Evolutionary conservation across 2,329 filamentous ascomycete species (phyloP).

Genomic region (Colletotrichum phormii): DNA sequence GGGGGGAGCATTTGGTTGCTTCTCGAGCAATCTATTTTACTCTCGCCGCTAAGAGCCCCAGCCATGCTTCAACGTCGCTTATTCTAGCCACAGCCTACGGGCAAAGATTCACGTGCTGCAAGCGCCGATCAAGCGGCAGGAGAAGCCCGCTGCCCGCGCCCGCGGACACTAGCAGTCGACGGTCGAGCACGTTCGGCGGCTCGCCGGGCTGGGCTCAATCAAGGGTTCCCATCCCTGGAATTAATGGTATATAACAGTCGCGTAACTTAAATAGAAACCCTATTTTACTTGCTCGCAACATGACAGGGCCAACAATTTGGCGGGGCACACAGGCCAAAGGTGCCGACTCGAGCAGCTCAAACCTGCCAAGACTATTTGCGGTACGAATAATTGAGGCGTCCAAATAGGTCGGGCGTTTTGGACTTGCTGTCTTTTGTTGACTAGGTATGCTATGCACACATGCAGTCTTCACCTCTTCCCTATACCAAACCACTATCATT

Average conservation of each 20-base stretch:
- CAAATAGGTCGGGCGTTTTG: neutral
- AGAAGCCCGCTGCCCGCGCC: conserved; percentile 12
- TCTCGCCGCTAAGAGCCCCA: conserved; percentile 18
- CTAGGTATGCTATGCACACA: neutral
- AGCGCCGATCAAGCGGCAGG: conserved; percentile 18
- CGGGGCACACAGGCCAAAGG: neutral
- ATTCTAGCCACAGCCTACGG: conserved; percentile 25
- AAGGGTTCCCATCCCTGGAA: conserved; percentile 4
- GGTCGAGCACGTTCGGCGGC: conserved; percentile 18
- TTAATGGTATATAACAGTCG: neutral
- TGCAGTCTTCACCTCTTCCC: neutral
- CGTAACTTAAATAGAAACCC: neutral
- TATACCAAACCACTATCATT: conserved; percentile 2
- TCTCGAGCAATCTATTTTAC: conserved; percentile 23
- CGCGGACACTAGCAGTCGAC: conserved; percentile 12
- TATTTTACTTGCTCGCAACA: conserved; percentile 18
- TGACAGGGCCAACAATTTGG: neutral
- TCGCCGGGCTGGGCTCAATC: neutral
- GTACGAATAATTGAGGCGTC: neutral
- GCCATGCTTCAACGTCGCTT: conserved; percentile 5
- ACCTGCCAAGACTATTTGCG: conserved; percentile 19
- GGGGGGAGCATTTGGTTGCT: conserved; percentile 2
- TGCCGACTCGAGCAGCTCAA: conserved; percentile 28
- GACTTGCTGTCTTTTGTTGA: neutral
- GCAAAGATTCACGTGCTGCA: conserved; percentile 22